A percentile compares a stretch with the other conserved stretches of the same genome.
Conservation (phyloP, 1,284 basidiomycete species). For the Boletellus deceptivus region DNA sequence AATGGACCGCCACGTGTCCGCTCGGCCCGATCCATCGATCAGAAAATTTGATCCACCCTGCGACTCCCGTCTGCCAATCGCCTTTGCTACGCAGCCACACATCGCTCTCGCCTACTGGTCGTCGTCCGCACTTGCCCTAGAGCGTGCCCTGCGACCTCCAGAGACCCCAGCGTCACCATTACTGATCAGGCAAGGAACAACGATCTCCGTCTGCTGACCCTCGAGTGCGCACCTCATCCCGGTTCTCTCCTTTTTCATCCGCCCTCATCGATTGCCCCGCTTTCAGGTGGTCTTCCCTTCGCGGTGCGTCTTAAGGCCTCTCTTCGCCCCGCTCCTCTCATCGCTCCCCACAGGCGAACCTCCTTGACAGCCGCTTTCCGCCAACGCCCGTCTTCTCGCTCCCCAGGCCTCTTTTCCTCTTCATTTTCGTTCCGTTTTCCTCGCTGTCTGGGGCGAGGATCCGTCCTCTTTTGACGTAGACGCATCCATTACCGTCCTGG, state of each 20-base stretch:
- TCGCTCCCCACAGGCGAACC: constrained; percentile 60
- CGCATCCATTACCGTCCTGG: constrained; percentile 54
- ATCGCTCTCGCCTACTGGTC: constrained; percentile 34
- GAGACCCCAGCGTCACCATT: constrained; percentile 52
- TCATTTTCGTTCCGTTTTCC: constrained; percentile 44
- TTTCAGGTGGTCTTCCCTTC: constrained; percentile 73
- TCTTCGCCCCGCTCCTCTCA: constrained; percentile 18
- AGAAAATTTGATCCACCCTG: constrained; percentile 17
- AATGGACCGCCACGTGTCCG: constrained; percentile 22
- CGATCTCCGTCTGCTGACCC: constrained; percentile 80
- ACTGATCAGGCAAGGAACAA: constrained; percentile 71
- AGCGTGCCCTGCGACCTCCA: constrained; percentile 5
- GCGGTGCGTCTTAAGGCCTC: constrained; percentile 50
- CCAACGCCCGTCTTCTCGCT: constrained; percentile 17
- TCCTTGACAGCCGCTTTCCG: constrained; percentile 54
- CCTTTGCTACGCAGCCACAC: constrained; percentile 21
- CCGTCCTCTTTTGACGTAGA: constrained; percentile 48
- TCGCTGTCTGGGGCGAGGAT: constrained; percentile 66
- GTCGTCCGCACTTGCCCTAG: constrained; percentile 19
- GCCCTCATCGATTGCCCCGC: constrained; percentile 3
- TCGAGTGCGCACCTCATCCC: constrained; percentile 53
- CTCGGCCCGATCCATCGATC: constrained; percentile 18
- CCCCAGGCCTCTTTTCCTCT: neutral
- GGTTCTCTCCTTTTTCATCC: constrained; percentile 14
- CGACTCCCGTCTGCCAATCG: constrained; percentile 17